Conservation (phyloP, 1,284 basidiomycete genomes). For the Naganishia liquefaciens region DNA sequence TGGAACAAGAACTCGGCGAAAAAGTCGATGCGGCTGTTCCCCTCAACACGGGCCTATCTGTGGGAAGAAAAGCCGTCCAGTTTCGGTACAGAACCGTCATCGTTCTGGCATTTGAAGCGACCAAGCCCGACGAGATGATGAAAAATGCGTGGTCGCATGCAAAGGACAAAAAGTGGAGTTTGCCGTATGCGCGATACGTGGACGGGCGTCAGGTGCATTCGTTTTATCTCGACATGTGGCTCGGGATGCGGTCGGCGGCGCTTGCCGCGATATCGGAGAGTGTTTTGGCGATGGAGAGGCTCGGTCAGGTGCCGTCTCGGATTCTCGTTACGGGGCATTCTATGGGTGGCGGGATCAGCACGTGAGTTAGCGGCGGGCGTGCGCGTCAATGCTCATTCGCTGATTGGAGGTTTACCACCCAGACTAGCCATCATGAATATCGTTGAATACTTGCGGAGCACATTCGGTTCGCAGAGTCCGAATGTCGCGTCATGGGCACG, state of each 20-base stretch:
- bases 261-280: slow-evolving; percentile 8
- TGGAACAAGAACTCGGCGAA: not conserved
- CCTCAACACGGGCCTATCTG: slow-evolving; percentile 4
- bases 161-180: slow-evolving; percentile 6
- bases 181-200: slow-evolving; percentile 13
- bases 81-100: slow-evolving; percentile 5
- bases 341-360: slow-evolving; percentile 23
- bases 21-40: slow-evolving; percentile 1
- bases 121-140: slow-evolving; percentile 22
- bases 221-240: slow-evolving; percentile 27
- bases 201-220: slow-evolving; percentile 24
- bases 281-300: not conserved
- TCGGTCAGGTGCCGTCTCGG: not conserved
- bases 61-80: slow-evolving; percentile 15
- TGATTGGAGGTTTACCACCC: no score
- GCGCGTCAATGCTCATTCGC: not conserved
- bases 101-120: slow-evolving; percentile 17
- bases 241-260: slow-evolving; percentile 4
- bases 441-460: slow-evolving; percentile 14
- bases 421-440: slow-evolving; percentile 21
- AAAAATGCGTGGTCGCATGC: slow-evolving; percentile 21
- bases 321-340: slow-evolving; percentile 10
- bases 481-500: not conserved
- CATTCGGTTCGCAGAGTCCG: not conserved
- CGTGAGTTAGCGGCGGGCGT: not conserved